Percentiles rank a stretch among this genome's conserved stretches.
These are phyloP conservation scores for Arthrobotrys iridis DNA, from an alignment of 2,329 filamentous ascomycete species.

Conservation along the genomic window DNA sequence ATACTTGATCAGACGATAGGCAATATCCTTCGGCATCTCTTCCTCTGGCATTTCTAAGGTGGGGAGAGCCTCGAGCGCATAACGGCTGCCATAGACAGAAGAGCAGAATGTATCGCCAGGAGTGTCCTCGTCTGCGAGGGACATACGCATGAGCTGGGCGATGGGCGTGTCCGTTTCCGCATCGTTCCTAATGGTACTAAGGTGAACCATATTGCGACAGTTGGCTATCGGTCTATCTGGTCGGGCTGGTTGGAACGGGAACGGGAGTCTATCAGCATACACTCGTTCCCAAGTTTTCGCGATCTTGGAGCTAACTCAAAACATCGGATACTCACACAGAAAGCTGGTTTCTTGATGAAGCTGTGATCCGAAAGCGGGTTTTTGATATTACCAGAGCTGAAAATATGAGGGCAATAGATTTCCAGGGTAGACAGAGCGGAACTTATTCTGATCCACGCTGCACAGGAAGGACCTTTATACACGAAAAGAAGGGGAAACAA, in stretches of 20 bases:
- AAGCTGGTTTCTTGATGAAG: too few species aligned
- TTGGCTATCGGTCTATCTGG: not conserved
- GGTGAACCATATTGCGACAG: conserved; percentile 24
- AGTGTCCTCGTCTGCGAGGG: conserved; percentile 34
- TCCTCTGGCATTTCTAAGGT: conserved; percentile 84
- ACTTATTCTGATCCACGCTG: not conserved
- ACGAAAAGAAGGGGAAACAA: not conserved
- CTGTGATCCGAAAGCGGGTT: not conserved
- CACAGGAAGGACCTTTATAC: conserved; percentile 21
- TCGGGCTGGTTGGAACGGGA: not conserved
- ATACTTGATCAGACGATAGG: conserved; percentile 91
- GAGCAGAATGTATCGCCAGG: conserved; percentile 72
- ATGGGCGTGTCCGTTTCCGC: conserved; percentile 40
- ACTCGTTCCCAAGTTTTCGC: not conserved
- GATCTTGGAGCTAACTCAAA: not conserved
- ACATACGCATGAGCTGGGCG: conserved; percentile 43
- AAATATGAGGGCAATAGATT: not conserved
- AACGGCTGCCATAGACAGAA: conserved; percentile 87
- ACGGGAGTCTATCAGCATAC: not conserved
- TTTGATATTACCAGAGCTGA: not conserved
- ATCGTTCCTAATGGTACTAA: conserved; percentile 30
- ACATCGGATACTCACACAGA: not conserved
- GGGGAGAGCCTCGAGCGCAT: conserved; percentile 82
- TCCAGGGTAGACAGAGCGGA: not conserved
- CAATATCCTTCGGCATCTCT: conserved; percentile 90